phyloP scores from a whole-genome alignment of 768 basidiomycete species.

The Lactifluus piperatus region DNA sequence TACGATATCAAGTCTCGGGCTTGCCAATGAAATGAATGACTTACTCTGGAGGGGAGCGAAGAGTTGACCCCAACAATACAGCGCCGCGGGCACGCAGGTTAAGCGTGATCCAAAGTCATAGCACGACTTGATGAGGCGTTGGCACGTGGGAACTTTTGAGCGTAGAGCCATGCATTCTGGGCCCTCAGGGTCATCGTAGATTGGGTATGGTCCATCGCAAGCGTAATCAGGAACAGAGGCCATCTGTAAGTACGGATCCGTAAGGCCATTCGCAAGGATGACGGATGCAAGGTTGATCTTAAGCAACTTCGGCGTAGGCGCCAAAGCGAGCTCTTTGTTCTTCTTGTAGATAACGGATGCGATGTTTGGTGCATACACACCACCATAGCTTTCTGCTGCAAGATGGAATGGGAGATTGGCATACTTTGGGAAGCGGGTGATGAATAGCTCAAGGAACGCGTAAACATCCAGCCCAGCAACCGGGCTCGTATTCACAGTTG shows the following conservation, averaged over 20 bases:
- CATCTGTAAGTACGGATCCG: constrained; percentile 78
- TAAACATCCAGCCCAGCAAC: constrained; percentile 87
- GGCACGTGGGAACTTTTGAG: constrained; percentile 43
- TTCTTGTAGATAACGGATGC: constrained; percentile 73
- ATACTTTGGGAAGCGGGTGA: constrained; percentile 69
- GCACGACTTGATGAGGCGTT: constrained; percentile 43
- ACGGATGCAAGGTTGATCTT: constrained; percentile 77
- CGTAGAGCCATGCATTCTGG: constrained; percentile 39
- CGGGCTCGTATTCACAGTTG: constrained; percentile 69
- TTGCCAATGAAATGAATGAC: constrained; percentile 22
- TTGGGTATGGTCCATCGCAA: constrained; percentile 74
- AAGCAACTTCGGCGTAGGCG: constrained; percentile 41
- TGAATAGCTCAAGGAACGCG: constrained; percentile 75
- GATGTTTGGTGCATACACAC: constrained; percentile 75
- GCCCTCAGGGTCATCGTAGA: constrained; percentile 53
- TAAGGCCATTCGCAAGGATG: constrained; percentile 82
- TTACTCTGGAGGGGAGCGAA: constrained; percentile 61
- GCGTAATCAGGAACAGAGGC: constrained; percentile 73
- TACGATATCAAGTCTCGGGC: not conserved
- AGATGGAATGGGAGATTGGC: constrained; percentile 63
- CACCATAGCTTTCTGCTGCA: constrained; percentile 71
- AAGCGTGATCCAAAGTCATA: constrained; percentile 37
- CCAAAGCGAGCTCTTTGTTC: constrained; percentile 50
- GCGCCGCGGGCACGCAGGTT: constrained; percentile 46
- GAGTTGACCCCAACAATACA: constrained; percentile 77